A percentile compares a stretch with the other conserved stretches of the same genome.
Evolutionary conservation across 225 moss, liverwort and hornwort species (phyloP).

Genomic region (Physcomitrellopsis africana): DNA sequence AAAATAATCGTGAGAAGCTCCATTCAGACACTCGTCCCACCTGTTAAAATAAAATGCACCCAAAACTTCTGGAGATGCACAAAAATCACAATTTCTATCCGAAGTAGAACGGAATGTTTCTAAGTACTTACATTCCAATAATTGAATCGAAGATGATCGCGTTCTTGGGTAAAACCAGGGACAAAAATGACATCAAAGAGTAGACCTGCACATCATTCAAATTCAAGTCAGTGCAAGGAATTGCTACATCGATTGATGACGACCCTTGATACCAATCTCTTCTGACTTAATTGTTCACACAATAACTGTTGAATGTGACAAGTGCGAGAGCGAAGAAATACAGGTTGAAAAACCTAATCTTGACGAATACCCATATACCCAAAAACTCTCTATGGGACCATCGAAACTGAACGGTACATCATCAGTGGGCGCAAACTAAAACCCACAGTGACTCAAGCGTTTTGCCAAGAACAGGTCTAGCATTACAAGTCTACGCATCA

Average conservation of each 20-base stretch:
- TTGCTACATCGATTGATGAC: not conserved
- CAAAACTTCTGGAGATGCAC: not conserved
- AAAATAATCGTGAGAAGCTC: no score
- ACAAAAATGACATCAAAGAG: constrained; percentile 66
- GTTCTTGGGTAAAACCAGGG: constrained; percentile 51
- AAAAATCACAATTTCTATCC: not conserved
- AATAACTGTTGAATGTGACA: not conserved
- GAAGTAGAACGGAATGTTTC: not conserved
- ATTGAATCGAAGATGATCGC: constrained; percentile 71
- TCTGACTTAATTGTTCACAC: not conserved
- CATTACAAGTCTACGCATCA: not conserved
- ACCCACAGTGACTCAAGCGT: not conserved
- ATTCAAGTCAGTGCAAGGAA: not conserved
- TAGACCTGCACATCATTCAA: constrained; percentile 54
- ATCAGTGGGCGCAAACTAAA: not conserved
- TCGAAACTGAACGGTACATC: constrained; percentile 19
- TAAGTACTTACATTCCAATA: constrained; percentile 57
- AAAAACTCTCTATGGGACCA: not conserved
- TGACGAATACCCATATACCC: not conserved
- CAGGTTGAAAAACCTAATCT: not conserved
- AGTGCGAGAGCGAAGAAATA: not conserved
- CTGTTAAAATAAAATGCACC: not conserved
- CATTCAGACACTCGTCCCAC: not conserved
- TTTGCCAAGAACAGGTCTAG: not conserved
- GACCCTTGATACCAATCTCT: not conserved